Evolutionary conservation across 1,284 basidiomycete species (phyloP).

Genomic region (Hymenochaete sp.): DNA sequence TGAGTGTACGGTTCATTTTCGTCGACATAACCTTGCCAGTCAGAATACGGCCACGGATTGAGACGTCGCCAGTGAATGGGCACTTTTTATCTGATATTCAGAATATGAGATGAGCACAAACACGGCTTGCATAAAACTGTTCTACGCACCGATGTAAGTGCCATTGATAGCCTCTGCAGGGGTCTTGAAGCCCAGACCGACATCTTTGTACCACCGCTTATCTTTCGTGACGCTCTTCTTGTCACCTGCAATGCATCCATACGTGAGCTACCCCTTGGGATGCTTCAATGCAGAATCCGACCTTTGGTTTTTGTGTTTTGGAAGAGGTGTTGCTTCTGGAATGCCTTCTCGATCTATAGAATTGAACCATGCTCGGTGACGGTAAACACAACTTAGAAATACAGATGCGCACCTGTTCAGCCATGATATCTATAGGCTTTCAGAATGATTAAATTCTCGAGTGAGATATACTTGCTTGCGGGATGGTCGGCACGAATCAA

Average conservation of each 20-base stretch:
- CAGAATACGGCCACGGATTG: slow-evolving; percentile 98
- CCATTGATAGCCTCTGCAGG: slow-evolving; percentile 94
- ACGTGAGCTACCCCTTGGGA: slow-evolving; percentile 11
- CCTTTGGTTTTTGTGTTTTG: slow-evolving; percentile 93
- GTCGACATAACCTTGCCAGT: slow-evolving; percentile 97
- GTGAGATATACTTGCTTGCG: no score
- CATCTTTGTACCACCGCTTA: slow-evolving; percentile 99
- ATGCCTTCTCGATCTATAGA: slow-evolving; percentile 81
- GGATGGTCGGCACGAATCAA: no score
- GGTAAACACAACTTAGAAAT: slow-evolving; percentile 1
- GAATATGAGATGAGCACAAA: not conserved
- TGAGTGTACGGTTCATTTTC: slow-evolving; percentile 98
- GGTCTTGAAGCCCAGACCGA: slow-evolving; percentile 96
- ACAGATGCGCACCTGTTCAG: slow-evolving; percentile 47
- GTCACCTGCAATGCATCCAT: slow-evolving; percentile 53
- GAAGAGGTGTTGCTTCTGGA: slow-evolving; percentile 97
- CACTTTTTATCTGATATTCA: slow-evolving; percentile 89
- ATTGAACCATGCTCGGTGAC: slow-evolving; percentile 12
- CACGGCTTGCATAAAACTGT: not conserved
- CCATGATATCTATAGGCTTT: slow-evolving; percentile 47
- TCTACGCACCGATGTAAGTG: slow-evolving; percentile 83
- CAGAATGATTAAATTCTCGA: no score
- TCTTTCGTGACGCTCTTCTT: slow-evolving; percentile 92
- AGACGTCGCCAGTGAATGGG: slow-evolving; percentile 92
- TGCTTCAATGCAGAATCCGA: slow-evolving; percentile 37